Percentiles rank a stretch among this genome's conserved stretches.
Evolutionary conservation across 2,329 filamentous ascomycete genomes (phyloP).

Genomic region (Penicillium sp.): DNA sequence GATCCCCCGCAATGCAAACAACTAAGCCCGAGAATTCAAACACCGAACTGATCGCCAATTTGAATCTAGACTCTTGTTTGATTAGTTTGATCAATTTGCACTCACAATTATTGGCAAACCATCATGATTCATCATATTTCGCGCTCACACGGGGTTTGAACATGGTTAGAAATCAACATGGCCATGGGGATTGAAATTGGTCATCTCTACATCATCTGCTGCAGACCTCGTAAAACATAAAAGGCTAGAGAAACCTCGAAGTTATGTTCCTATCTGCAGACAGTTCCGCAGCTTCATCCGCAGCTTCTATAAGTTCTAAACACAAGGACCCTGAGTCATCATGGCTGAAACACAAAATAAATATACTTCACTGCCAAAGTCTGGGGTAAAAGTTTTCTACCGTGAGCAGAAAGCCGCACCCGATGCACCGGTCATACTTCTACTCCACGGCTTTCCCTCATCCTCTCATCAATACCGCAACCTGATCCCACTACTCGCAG

Average conservation of each 20-base stretch:
- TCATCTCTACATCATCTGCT: neutral
- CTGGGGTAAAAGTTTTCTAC: constrained; percentile 37
- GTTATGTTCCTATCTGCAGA: neutral
- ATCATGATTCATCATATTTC: neutral
- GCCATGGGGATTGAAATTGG: neutral
- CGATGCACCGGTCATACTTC: constrained; percentile 41
- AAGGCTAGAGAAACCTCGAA: neutral
- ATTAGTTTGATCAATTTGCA: neutral
- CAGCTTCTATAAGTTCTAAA: neutral
- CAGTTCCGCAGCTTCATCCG: neutral
- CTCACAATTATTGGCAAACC: neutral
- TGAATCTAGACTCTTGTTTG: neutral
- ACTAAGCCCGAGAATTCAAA: neutral
- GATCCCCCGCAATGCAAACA: neutral
- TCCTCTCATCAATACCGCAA: constrained; percentile 49
- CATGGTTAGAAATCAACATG: neutral
- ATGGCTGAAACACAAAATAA: neutral
- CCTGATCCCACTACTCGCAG: constrained; percentile 46
- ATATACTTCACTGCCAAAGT: neutral
- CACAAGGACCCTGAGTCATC: neutral
- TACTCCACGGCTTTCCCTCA: constrained; percentile 50
- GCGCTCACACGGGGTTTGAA: neutral
- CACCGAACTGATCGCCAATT: neutral
- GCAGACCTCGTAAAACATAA: neutral
- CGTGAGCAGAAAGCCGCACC: constrained; percentile 33